Evolutionary conservation across 108 stramenopile genomes (phyloP), one percentile per base, ranked within the genome.

Genomic region (Cyclotella cryptica): DNA sequence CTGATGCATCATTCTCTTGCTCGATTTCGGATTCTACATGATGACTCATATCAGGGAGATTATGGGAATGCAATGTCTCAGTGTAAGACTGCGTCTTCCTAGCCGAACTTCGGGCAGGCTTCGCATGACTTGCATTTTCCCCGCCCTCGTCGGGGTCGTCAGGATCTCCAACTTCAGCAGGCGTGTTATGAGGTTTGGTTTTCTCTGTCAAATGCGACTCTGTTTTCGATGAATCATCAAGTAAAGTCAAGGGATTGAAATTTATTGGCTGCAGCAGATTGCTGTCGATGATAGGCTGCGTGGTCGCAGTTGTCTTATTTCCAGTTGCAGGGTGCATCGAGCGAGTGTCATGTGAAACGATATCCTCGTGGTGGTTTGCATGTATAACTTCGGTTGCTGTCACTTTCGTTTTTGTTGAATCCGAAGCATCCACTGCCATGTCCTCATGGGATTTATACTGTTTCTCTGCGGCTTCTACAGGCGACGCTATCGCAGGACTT

Each of bases 1-100:
- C 49, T 40, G 66, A 72, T 67, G 9, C 19, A 40, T 67, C 70
- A 65, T 55, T 67, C 69, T 15, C 9, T 30, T 8, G 45, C 4
- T 74, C 51, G 58, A 44, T 30, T 29, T 42, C 35, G 27, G 49
- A 18, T 51, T 51, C 22, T 17, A 29, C 18, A 10, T 26, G 45
- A 1, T 24, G 49, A 8, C 8, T 51, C n/a, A 8, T 51, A 3
- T 19, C 49, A 51, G 1, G 18, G n/a, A 51, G 8, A 19, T 35
- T 35, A 35, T 5, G 35, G 6, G 35, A 19, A 51, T 51, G 3
- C 49, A 3, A 51, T 51, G 49, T 3, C 8, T 18, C 8, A 35
- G 35, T 19, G 3, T 51, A 1, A 51, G 49, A 51, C 18, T 51
- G 3, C 49, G 49, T 51, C 8, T 22, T 59, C 66, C 26, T 35